phyloP scores from a whole-genome alignment of 2,329 filamentous ascomycete species.

The Penicillium sp. region DNA sequence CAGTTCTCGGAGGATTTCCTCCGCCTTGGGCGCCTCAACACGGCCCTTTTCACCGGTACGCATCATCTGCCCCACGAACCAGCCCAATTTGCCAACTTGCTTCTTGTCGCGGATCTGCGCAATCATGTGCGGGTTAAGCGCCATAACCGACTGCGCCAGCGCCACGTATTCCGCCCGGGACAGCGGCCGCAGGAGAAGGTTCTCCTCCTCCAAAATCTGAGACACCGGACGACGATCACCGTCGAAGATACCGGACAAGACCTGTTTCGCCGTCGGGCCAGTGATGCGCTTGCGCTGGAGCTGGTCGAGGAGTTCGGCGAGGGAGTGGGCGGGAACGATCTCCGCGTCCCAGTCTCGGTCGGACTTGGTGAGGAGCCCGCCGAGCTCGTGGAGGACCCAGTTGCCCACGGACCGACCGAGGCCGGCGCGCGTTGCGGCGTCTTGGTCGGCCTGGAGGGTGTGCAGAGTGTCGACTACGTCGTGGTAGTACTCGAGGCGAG shows the following conservation, averaged over 20 bases:
- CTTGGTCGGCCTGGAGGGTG: conserved; percentile 26
- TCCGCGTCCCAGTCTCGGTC: conserved; percentile 46
- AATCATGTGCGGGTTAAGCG: conserved; percentile 59
- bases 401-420: conserved; percentile 58
- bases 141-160: conserved; percentile 56
- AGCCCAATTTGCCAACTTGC: conserved; percentile 66
- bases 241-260: conserved; percentile 58
- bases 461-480: conserved; percentile 44
- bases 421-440: conserved; percentile 30
- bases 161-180: conserved; percentile 57
- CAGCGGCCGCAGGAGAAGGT: conserved; percentile 57
- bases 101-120: conserved; percentile 60
- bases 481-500: conserved; percentile 75
- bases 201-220: conserved; percentile 58
- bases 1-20: conserved; percentile 54
- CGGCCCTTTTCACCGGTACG: conserved; percentile 60
- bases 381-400: conserved; percentile 75
- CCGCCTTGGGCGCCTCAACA: conserved; percentile 62
- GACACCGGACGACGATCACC: conserved; percentile 51
- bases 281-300: conserved; percentile 50
- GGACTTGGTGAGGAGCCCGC: conserved; percentile 60
- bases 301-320: conserved; percentile 49
- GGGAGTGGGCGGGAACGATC: conserved; percentile 42
- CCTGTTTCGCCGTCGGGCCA: conserved; percentile 60
- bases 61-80: conserved; percentile 70